Evolutionary conservation across 306 rosid species (phyloP).

Genomic region (Rosa persica): DNA sequence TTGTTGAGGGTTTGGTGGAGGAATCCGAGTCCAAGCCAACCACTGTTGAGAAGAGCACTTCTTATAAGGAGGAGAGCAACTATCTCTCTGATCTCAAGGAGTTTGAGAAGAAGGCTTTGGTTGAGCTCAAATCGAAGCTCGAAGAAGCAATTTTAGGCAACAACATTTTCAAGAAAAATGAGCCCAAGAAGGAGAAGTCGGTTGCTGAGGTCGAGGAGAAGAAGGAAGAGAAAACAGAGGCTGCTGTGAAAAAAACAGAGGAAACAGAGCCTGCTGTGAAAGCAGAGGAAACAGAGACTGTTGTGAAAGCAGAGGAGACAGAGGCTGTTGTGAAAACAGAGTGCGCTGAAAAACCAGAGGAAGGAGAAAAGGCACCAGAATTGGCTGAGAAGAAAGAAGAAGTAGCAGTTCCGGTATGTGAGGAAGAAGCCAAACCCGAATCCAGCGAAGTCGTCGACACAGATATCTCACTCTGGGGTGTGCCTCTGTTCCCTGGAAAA

Average conservation of each 20-base stretch:
- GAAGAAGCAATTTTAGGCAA: constrained; percentile 43
- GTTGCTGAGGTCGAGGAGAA: constrained; percentile 6
- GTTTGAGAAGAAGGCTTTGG: constrained; percentile 39
- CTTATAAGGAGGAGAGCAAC: constrained; percentile 50
- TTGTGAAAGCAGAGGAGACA: not conserved
- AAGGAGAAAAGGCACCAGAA: not conserved
- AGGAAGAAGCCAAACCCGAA: constrained; percentile 2
- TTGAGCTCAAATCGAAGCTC: constrained; percentile 27
- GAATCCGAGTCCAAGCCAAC: constrained; percentile 16
- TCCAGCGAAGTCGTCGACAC: not conserved
- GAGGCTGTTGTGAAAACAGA: not conserved
- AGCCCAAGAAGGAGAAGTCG: not conserved
- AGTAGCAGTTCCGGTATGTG: not conserved
- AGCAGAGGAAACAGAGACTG: too few species aligned
- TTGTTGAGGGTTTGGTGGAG: not conserved
- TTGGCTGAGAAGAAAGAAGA: not conserved
- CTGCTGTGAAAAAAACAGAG: too few species aligned
- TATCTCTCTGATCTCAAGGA: constrained; percentile 42
- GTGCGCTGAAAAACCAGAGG: not conserved
- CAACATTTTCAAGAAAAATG: constrained; percentile 23
- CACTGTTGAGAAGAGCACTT: constrained; percentile 39
- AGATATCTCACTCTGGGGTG: constrained; percentile 73
- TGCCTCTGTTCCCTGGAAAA: constrained; percentile 49
- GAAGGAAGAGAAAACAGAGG: not conserved
- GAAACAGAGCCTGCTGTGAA: too few species aligned